A percentile compares a stretch with the other conserved stretches of the same genome.
Conservation (phyloP, 1,284 basidiomycete genomes). For the Austropuccinia psidii region DNA sequence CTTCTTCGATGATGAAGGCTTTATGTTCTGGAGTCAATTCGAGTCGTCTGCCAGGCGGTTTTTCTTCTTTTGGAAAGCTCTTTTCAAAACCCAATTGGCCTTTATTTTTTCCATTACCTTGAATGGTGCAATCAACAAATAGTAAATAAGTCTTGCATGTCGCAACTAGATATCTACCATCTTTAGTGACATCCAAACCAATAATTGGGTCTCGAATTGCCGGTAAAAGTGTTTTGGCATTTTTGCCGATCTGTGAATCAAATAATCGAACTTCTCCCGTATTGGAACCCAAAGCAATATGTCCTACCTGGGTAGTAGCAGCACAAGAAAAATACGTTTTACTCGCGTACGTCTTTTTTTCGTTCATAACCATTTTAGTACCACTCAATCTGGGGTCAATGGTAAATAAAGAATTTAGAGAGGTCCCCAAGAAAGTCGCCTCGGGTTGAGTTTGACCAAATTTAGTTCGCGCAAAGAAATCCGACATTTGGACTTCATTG, state of each 20-base stretch:
- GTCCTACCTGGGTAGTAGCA: conserved; percentile 75
- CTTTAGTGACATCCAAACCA: conserved; percentile 87
- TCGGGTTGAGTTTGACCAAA: conserved; percentile 60
- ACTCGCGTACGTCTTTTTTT: conserved; percentile 91
- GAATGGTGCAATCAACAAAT: conserved; percentile 80
- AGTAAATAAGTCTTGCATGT: conserved; percentile 92
- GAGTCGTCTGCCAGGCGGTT: conserved; percentile 81
- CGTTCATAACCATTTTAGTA: conserved; percentile 83
- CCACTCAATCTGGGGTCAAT: conserved; percentile 89
- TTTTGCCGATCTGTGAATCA: conserved; percentile 85
- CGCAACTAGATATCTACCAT: conserved; percentile 90
- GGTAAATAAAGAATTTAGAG: conserved; percentile 90
- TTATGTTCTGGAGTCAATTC: conserved; percentile 79
- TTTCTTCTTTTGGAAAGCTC: conserved; percentile 86
- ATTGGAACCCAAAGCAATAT: conserved; percentile 85
- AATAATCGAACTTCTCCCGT: conserved; percentile 96
- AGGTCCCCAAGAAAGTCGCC: conserved; percentile 53
- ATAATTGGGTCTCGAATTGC: conserved; percentile 86
- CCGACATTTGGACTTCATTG: conserved; percentile 60
- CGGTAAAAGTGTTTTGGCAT: conserved; percentile 94
- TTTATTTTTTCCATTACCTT: conserved; percentile 79
- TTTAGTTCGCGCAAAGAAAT: conserved; percentile 87
- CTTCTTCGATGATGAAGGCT: neutral
- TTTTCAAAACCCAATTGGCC: conserved; percentile 86
- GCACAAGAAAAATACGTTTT: conserved; percentile 96